Evolutionary conservation across 1,284 basidiomycete species (phyloP).

Genomic region (Coniophora puteana): DNA sequence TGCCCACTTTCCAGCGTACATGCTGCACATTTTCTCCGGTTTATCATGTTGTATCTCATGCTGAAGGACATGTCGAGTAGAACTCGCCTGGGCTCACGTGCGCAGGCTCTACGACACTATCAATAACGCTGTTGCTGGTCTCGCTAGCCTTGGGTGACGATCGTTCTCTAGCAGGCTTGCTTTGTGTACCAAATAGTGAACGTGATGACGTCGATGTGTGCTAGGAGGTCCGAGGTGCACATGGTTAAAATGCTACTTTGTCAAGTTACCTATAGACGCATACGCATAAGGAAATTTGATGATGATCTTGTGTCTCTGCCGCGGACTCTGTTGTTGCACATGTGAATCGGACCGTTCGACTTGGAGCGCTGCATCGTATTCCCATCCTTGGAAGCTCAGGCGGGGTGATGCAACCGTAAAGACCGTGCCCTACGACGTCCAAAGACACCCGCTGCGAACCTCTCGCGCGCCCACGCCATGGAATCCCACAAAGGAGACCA

Average conservation of each 20-base stretch:
- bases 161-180: no score
- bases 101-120: constrained; percentile 21
- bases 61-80: no score
- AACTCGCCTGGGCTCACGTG: constrained; percentile 16
- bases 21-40: no score
- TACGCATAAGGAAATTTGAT: constrained; percentile 27
- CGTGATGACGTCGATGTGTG: background rate
- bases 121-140: constrained; percentile 22
- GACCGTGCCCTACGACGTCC: no score
- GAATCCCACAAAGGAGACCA: constrained; percentile 53
- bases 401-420: no score
- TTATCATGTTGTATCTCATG: no score
- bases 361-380: no score
- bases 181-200: background rate
- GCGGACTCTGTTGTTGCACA: background rate
- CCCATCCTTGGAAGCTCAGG: background rate
- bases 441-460: no score
- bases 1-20: no score
- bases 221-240: background rate
- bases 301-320: constrained; percentile 5
- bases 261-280: no score
- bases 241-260: no score
- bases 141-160: constrained; percentile 18
- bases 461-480: constrained; percentile 30
- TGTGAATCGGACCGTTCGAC: no score